phyloP scores from a whole-genome alignment of 371 early-diverging fungal species.

The Lichtheimia ramosa region DNA sequence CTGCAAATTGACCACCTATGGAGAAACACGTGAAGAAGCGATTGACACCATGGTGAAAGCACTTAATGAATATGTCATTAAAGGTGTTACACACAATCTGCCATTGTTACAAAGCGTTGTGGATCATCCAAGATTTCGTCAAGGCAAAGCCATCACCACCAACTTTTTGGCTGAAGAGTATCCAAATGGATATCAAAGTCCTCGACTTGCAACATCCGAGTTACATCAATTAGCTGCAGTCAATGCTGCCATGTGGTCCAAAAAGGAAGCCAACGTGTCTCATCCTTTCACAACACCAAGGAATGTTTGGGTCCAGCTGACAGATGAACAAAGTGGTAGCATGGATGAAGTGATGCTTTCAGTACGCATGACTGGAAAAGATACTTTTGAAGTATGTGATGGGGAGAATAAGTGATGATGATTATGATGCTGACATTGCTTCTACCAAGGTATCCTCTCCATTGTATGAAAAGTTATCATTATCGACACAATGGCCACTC shows the following conservation, averaged over 20 bases:
- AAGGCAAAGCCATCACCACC: conserved; percentile 79
- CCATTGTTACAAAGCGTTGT: conserved; percentile 90
- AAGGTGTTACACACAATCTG: conserved; percentile 94
- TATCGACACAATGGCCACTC: conserved; percentile 70
- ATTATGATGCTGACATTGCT: background rate
- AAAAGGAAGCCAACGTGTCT: conserved; percentile 61
- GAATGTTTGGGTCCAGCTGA: conserved; percentile 60
- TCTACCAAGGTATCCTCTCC: conserved; percentile 11
- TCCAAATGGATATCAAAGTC: conserved; percentile 88
- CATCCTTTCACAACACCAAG: conserved; percentile 28
- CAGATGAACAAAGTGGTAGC: conserved; percentile 48
- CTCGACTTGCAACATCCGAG: conserved; percentile 46
- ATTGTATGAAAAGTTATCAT: conserved; percentile 27
- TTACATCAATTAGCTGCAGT: conserved; percentile 64
- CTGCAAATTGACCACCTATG: conserved; percentile 90
- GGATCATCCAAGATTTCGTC: conserved; percentile 71
- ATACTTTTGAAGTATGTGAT: conserved; percentile 29
- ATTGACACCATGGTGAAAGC: conserved; percentile 78
- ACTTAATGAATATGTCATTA: conserved; percentile 89
- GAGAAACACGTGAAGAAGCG: conserved; percentile 76
- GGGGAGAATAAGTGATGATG: background rate
- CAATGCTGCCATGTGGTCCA: conserved; percentile 69
- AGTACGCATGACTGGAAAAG: conserved; percentile 13
- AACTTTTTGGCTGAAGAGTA: conserved; percentile 91
- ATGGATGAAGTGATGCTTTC: conserved; percentile 26